These are phyloP conservation scores for Paramecium caudatum DNA, from an alignment of 73 alveolate species.

Conservation along the genomic window DNA sequence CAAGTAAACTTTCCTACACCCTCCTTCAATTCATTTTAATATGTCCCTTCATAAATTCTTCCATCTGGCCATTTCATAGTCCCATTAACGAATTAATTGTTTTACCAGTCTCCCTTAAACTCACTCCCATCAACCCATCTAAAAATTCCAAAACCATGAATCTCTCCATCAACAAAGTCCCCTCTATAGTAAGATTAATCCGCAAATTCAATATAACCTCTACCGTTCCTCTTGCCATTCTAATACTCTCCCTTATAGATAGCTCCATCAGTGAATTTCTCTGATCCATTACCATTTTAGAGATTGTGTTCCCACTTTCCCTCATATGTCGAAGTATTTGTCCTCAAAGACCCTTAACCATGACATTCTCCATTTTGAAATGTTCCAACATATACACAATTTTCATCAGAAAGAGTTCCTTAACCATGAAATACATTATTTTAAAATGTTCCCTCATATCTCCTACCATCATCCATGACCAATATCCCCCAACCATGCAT, in stretches of 20 bases:
- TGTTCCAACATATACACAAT: conserved; percentile 19
- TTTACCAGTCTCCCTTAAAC: conserved; percentile 55
- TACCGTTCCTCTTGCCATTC: conserved; percentile 62
- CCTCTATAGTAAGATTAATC: conserved; percentile 68
- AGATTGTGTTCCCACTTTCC: conserved; percentile 67
- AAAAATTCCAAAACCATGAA: conserved; percentile 58
- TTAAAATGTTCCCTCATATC: conserved; percentile 50
- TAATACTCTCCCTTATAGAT: conserved; percentile 35
- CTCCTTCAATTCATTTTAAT: conserved; percentile 26
- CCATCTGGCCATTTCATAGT: conserved; percentile 56
- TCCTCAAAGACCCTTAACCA: conserved; percentile 58
- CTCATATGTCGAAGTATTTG: conserved; percentile 19
- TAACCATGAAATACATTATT: conserved; percentile 48
- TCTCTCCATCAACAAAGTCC: conserved; percentile 37
- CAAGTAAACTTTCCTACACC: conserved; percentile 77
- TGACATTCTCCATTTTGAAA: conserved; percentile 69
- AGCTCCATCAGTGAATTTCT: conserved; percentile 59
- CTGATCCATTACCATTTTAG: conserved; percentile 59
- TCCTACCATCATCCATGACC: conserved; percentile 68
- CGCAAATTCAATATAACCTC: conserved; percentile 28
- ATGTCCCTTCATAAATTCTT: conserved; percentile 46
- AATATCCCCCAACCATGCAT: conserved; percentile 63
- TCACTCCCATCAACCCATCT: conserved; percentile 69
- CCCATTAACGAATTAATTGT: conserved; percentile 45
- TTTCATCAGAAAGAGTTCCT: conserved; percentile 19